Percentiles rank a stretch among this genome's conserved stretches.
Conservation (phyloP, 1,139 yeast genomes). For the Kazachstania sp. region DNA sequence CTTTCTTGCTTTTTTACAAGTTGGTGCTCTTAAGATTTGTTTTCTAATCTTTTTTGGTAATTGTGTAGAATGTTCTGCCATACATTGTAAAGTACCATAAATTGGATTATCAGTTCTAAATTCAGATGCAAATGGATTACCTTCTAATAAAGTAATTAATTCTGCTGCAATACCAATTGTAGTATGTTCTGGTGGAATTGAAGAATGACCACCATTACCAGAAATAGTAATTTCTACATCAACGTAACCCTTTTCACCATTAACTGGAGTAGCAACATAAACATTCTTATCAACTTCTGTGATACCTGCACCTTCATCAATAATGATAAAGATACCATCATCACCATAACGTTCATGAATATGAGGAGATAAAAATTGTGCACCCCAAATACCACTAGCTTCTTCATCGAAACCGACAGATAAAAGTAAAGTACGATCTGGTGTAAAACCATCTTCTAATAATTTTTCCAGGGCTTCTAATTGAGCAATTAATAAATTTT, state of each 20-base stretch:
- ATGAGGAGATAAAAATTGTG: slow-evolving; percentile 36
- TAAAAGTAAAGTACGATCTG: slow-evolving; percentile 48
- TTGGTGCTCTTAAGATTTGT: slow-evolving; percentile 20
- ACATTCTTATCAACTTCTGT: slow-evolving; percentile 37
- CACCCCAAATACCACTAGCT: slow-evolving; percentile 53
- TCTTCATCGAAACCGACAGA: slow-evolving; percentile 75
- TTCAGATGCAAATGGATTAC: slow-evolving; percentile 39
- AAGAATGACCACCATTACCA: slow-evolving; percentile 67
- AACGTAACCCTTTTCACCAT: slow-evolving; percentile 60
- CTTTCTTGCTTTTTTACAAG: slow-evolving; percentile 12
- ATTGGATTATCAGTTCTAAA: slow-evolving; percentile 45
- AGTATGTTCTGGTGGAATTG: slow-evolving; percentile 65
- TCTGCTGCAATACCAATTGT: slow-evolving; percentile 63
- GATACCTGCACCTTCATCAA: slow-evolving; percentile 55
- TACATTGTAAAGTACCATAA: slow-evolving; percentile 37
- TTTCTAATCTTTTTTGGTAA: slow-evolving; percentile 16
- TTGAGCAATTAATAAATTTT: slow-evolving; percentile 47
- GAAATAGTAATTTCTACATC: slow-evolving; percentile 42
- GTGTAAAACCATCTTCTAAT: slow-evolving; percentile 38
- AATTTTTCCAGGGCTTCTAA: slow-evolving; percentile 52
- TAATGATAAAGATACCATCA: slow-evolving; percentile 46
- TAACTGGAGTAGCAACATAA: slow-evolving; percentile 48
- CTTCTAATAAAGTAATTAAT: slow-evolving; percentile 43
- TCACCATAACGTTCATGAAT: slow-evolving; percentile 46
- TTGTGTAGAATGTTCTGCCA: slow-evolving; percentile 34